These are phyloP conservation scores for Whalleya microplaca DNA, from an alignment of 2,329 filamentous ascomycete genomes.

Conservation along the genomic window DNA sequence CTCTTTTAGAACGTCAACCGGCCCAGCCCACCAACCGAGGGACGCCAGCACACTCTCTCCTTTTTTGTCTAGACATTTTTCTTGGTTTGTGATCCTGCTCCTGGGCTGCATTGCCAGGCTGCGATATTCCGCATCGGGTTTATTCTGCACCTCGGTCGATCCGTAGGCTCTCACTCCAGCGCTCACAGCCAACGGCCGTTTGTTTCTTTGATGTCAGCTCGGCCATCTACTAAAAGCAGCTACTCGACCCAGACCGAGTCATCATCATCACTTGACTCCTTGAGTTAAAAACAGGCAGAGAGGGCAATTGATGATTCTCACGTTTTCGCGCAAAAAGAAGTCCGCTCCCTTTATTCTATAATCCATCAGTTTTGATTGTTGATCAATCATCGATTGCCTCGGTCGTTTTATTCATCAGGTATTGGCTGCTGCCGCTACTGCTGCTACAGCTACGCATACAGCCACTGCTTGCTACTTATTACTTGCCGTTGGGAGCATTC, in stretches of 20 bases:
- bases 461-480: neutral
- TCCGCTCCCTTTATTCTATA: constrained; percentile 7
- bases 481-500: neutral
- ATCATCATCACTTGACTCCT: neutral
- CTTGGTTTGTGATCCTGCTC: neutral
- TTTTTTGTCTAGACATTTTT: neutral
- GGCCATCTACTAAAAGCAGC: neutral
- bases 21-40: constrained; percentile 3
- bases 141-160: constrained; percentile 17
- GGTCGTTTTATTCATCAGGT: constrained; percentile 1
- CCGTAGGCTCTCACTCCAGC: constrained; percentile 19
- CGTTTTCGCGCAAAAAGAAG: constrained; percentile 6
- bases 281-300: neutral
- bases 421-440: neutral
- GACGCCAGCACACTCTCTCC: neutral
- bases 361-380: constrained; percentile 20
- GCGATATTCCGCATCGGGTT: constrained; percentile 4
- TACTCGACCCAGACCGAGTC: neutral
- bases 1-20: constrained; percentile 12
- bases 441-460: neutral
- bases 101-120: neutral
- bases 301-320: constrained; percentile 2
- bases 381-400: constrained; percentile 24
- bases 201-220: constrained; percentile 15
- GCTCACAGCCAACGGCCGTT: constrained; percentile 8